phyloP scores from a whole-genome alignment of 2,329 filamentous ascomycete genomes.

The Diaporthe velutina region DNA sequence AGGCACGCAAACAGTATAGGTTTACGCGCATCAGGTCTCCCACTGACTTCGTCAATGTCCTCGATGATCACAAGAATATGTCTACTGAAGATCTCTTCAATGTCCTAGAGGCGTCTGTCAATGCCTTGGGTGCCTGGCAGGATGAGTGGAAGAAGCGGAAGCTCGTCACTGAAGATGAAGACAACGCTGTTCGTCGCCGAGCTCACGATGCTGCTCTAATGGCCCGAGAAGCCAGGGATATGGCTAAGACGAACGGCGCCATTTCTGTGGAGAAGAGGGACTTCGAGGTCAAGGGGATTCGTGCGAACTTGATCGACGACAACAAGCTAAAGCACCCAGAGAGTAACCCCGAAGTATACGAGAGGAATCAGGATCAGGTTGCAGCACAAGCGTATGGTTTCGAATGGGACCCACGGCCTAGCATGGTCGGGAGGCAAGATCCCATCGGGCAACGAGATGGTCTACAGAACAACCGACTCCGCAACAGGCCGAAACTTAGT shows the following conservation, averaged over 20 bases:
- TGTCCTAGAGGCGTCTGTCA: conserved; percentile 58
- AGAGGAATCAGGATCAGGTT: conserved; percentile 65
- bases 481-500: conserved; percentile 69
- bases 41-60: conserved; percentile 60
- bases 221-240: conserved; percentile 51
- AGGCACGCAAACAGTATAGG: conserved; percentile 51
- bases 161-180: conserved; percentile 67
- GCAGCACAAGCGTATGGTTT: conserved; percentile 73
- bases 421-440: conserved; percentile 71
- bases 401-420: conserved; percentile 70
- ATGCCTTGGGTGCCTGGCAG: conserved; percentile 65
- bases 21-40: conserved; percentile 66
- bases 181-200: conserved; percentile 66
- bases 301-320: conserved; percentile 54
- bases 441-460: conserved; percentile 69
- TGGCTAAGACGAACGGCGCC: conserved; percentile 47
- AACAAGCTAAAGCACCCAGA: conserved; percentile 58
- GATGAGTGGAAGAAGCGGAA: conserved; percentile 65
- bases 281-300: conserved; percentile 66
- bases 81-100: conserved; percentile 59
- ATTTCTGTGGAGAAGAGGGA: conserved; percentile 61
- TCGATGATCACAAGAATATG: conserved; percentile 66
- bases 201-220: conserved; percentile 57
- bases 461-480: conserved; percentile 65
- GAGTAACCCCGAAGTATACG: conserved; percentile 60